Evolutionary conservation across 2,329 filamentous ascomycete species (phyloP).

Genomic region (Stemphylium vesicarium): DNA sequence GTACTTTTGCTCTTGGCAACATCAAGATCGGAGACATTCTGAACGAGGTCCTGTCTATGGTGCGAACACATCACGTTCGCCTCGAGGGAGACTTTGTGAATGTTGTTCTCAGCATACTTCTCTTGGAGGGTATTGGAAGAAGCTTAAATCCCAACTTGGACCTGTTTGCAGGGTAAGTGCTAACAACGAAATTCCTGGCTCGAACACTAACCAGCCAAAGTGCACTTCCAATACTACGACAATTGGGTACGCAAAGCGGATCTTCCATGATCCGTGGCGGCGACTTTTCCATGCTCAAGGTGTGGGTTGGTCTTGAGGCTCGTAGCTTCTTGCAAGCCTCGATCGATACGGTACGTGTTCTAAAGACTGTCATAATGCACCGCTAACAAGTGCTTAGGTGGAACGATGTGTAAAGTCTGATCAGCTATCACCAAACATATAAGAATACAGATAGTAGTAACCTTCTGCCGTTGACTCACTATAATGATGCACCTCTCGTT

Average conservation of each 20-base stretch:
- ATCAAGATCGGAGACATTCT: slow-evolving; percentile 96
- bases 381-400: slow-evolving; percentile 58
- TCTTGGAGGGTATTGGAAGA: slow-evolving; percentile 92
- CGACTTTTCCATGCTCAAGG: slow-evolving; percentile 74
- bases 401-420: slow-evolving; percentile 92
- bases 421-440: slow-evolving; percentile 85
- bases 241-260: slow-evolving; percentile 80
- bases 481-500: not conserved
- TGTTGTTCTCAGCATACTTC: slow-evolving; percentile 90
- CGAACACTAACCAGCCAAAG: slow-evolving; percentile 53
- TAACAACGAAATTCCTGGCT: not conserved
- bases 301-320: slow-evolving; percentile 91
- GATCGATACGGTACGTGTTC: slow-evolving; percentile 75
- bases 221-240: slow-evolving; percentile 86
- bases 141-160: slow-evolving; percentile 86
- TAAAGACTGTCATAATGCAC: not conserved
- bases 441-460: slow-evolving; percentile 8
- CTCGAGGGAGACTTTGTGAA: slow-evolving; percentile 98
- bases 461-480: not conserved
- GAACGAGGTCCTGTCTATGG: slow-evolving; percentile 89
- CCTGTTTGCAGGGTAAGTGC: slow-evolving; percentile 72
- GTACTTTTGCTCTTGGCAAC: slow-evolving; percentile 88
- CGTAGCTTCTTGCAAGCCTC: slow-evolving; percentile 88
- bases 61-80: slow-evolving; percentile 87
- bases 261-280: slow-evolving; percentile 58